Evolutionary conservation across 2,329 filamentous ascomycete species (phyloP).

Genomic region (Moelleriella libera): DNA sequence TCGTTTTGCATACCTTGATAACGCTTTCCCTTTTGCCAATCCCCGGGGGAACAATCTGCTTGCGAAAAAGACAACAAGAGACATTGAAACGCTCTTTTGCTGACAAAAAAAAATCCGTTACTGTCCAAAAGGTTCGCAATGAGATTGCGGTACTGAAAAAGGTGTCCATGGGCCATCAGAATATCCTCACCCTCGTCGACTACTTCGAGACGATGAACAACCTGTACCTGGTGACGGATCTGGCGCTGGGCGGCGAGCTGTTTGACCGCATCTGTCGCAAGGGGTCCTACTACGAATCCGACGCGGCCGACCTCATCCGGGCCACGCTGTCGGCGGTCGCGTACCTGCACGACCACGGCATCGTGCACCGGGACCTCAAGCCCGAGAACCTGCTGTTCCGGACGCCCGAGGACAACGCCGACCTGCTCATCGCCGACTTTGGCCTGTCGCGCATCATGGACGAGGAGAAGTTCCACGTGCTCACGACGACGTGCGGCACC

Average conservation of each 20-base stretch:
- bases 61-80: no score
- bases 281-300: slow-evolving; percentile 95
- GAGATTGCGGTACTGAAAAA: slow-evolving; percentile 95
- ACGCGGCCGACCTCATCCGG: slow-evolving; percentile 88
- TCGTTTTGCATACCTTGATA: neutral
- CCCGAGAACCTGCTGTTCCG: slow-evolving; percentile 94
- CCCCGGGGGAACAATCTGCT: no score
- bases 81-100: neutral
- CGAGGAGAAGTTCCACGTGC: slow-evolving; percentile 92
- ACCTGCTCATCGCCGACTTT: slow-evolving; percentile 94
- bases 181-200: slow-evolving; percentile 93
- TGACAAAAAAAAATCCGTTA: neutral
- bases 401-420: slow-evolving; percentile 94
- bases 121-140: slow-evolving; percentile 60
- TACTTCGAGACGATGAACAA: slow-evolving; percentile 99
- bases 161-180: slow-evolving; percentile 98
- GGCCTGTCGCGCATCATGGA: slow-evolving; percentile 96
- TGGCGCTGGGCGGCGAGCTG: slow-evolving; percentile 88
- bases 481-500: slow-evolving; percentile 95
- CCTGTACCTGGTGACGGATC: slow-evolving; percentile 92
- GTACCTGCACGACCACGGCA: slow-evolving; percentile 96
- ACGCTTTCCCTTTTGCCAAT: neutral
- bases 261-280: slow-evolving; percentile 99
- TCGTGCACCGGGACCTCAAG: slow-evolving; percentile 95
- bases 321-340: slow-evolving; percentile 94